Evolutionary conservation across 2,329 filamentous ascomycete species (phyloP).

Genomic region (Colletotrichum sp.): DNA sequence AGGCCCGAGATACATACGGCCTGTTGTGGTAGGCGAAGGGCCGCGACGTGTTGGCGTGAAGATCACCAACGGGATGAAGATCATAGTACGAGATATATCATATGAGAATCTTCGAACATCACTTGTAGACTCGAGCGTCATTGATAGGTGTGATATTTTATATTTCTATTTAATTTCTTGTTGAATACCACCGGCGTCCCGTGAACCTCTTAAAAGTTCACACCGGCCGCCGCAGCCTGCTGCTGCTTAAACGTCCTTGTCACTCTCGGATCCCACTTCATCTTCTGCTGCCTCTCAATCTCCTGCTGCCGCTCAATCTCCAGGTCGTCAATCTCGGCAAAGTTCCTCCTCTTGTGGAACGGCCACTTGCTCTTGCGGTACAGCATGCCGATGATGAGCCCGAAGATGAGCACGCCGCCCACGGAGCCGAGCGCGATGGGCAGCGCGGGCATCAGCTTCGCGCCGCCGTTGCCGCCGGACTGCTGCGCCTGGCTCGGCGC

Average conservation of each 20-base stretch:
- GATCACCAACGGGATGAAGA: not conserved
- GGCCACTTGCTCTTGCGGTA: constrained; percentile 19
- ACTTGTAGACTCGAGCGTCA: rapidly evolving
- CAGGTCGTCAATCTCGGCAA: constrained; percentile 14
- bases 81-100: not conserved
- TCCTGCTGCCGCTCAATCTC: constrained; percentile 18
- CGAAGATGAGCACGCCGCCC: constrained; percentile 19
- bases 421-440: constrained; percentile 20
- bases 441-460: constrained; percentile 22
- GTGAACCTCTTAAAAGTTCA: not conserved
- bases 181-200: not conserved
- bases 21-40: not conserved
- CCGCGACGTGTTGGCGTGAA: not conserved
- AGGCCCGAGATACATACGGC: rapidly evolving
- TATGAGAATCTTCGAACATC: not conserved
- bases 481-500: constrained; percentile 8
- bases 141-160: not conserved
- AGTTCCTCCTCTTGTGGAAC: not conserved
- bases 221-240: not conserved
- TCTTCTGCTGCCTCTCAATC: constrained; percentile 11
- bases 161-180: not conserved
- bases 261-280: constrained; percentile 21
- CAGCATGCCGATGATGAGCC: constrained; percentile 10
- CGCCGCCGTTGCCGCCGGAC: not conserved
- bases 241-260: not conserved